Conservation (phyloP, 176 grass and related monocot species). For the Carex parvula region DNA sequence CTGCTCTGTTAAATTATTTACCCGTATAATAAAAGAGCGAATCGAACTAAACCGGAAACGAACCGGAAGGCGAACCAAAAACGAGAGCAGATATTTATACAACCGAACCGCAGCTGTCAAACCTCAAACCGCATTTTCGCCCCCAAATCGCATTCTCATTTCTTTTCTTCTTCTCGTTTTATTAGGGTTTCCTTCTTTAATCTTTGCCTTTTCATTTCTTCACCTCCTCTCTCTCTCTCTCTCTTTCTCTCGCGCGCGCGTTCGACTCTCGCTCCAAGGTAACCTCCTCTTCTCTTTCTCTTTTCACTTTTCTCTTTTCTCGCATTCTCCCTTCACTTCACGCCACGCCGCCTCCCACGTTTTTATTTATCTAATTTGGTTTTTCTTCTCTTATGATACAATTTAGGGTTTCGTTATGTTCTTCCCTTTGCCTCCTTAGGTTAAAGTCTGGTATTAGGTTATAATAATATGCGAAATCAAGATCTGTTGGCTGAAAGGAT, state of each 20-base stretch:
- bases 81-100: slow-evolving; percentile 7
- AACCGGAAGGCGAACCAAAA: not conserved
- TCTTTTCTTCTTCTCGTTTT: not conserved
- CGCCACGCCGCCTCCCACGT: slow-evolving; percentile 2
- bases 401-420: slow-evolving; percentile 7
- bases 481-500: not conserved
- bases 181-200: slow-evolving; percentile 22
- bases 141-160: not conserved
- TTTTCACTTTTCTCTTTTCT: not conserved
- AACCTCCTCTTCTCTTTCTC: not conserved
- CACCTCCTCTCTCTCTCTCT: no score
- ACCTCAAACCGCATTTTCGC: not conserved
- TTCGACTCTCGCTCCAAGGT: slow-evolving; percentile 26
- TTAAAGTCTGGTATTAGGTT: not conserved
- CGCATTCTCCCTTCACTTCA: not conserved
- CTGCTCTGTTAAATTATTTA: no score
- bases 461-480: not conserved
- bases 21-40: not conserved
- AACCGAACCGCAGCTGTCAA: not conserved
- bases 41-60: not conserved
- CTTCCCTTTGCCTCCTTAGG: not conserved
- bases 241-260: not conserved
- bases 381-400: not conserved
- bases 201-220: not conserved
- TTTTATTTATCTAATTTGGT: not conserved